A percentile compares a stretch with the other conserved stretches of the same genome.
phyloP scores from a whole-genome alignment of 805 yeast species.

The Candida awuae region DNA sequence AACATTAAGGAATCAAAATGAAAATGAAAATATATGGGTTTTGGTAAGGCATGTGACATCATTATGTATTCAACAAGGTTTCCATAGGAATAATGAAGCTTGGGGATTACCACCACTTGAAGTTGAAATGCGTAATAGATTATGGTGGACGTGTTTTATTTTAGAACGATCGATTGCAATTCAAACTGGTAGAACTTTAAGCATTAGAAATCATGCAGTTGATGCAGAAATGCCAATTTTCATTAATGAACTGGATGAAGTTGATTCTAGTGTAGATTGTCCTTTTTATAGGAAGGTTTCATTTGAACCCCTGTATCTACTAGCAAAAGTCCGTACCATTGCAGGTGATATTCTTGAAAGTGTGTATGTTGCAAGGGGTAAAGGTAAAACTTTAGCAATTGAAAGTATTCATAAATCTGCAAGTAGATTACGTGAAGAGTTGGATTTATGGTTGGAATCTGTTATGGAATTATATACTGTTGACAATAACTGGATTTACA shows the following conservation, averaged over 20 bases:
- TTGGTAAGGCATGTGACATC: background rate
- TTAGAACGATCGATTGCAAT: background rate
- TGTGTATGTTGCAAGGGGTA: slow-evolving; percentile 1
- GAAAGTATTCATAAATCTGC: slow-evolving; percentile 2
- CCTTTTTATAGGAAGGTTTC: background rate
- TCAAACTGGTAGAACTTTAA: slow-evolving; percentile 4
- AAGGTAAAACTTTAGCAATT: background rate
- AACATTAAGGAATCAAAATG: background rate
- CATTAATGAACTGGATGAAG: background rate
- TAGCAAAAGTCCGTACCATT: slow-evolving; percentile 2
- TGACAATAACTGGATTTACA: background rate
- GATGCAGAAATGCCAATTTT: slow-evolving; percentile 3
- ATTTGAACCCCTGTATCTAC: background rate
- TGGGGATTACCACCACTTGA: background rate
- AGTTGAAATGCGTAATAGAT: background rate
- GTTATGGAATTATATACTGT: background rate
- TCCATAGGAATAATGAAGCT: background rate
- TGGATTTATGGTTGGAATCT: slow-evolving; percentile 3
- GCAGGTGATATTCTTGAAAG: slow-evolving; percentile 4
- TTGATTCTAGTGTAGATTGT: background rate
- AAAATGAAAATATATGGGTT: slow-evolving; percentile 6
- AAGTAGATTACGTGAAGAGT: slow-evolving; percentile 1
- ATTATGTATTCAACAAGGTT: slow-evolving; percentile 1
- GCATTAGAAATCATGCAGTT: slow-evolving; percentile 2
- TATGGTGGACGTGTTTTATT: slow-evolving; percentile 1